These are phyloP conservation scores for Chalciporus sphaerocephalus DNA, from an alignment of 768 basidiomycete genomes.

Conservation along the genomic window DNA sequence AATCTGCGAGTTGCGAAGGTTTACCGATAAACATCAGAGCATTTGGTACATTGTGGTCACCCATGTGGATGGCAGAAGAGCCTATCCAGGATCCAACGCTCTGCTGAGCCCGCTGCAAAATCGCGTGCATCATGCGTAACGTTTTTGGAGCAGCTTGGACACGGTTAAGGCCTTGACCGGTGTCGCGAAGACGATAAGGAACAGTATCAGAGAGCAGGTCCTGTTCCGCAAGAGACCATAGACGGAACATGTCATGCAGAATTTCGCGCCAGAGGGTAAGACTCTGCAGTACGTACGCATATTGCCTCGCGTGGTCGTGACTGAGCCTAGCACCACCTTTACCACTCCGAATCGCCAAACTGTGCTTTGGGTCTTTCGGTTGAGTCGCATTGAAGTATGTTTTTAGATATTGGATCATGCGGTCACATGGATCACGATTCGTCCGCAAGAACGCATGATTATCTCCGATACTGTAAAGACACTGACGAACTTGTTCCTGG, in stretches of 20 bases:
- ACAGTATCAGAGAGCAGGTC: conserved; percentile 75
- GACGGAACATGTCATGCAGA: conserved; percentile 83
- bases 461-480: conserved; percentile 84
- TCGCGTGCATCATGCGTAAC: conserved; percentile 84
- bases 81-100: conserved; percentile 83
- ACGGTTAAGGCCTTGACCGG: conserved; percentile 87
- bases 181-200: conserved; percentile 78
- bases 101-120: conserved; percentile 77
- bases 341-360: conserved; percentile 77
- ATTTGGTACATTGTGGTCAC: conserved; percentile 59
- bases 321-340: conserved; percentile 75
- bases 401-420: conserved; percentile 74
- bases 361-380: conserved; percentile 57
- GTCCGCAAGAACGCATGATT: conserved; percentile 84
- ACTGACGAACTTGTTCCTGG: conserved; percentile 69
- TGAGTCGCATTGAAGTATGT: conserved; percentile 73
- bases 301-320: conserved; percentile 83
- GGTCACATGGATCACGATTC: conserved; percentile 85
- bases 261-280: conserved; percentile 86
- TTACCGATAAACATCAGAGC: conserved; percentile 80
- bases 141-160: conserved; percentile 86
- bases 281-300: conserved; percentile 81
- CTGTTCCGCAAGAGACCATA: conserved; percentile 78
- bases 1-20: neutral
- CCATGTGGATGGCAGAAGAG: conserved; percentile 86